Evolutionary conservation across 2,329 filamentous ascomycete genomes (phyloP).

Genomic region (Xylariaceae sp.): DNA sequence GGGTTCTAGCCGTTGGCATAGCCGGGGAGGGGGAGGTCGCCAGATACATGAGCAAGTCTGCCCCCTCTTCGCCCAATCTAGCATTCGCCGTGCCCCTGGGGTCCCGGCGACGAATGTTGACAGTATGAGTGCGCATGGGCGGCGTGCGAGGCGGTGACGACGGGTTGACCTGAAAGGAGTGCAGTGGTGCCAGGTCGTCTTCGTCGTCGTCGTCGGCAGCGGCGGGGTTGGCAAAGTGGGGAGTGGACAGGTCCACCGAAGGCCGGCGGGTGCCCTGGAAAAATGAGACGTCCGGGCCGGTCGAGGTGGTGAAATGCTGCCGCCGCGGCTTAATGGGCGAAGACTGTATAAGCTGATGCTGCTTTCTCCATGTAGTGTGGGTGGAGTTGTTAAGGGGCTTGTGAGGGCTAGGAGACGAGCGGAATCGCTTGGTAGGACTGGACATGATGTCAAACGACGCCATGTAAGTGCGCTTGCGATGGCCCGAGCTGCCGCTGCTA

Average conservation of each 20-base stretch:
- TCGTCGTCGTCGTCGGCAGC: constrained; percentile 59
- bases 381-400: constrained; percentile 49
- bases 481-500: constrained; percentile 62
- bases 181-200: constrained; percentile 71
- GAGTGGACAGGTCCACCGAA: constrained; percentile 57
- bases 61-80: constrained; percentile 74
- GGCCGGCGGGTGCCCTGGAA: constrained; percentile 68
- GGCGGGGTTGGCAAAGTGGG: constrained; percentile 59
- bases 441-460: constrained; percentile 55
- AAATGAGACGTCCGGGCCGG: constrained; percentile 72
- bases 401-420: constrained; percentile 59
- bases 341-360: constrained; percentile 73
- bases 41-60: constrained; percentile 75
- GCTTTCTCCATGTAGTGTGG: constrained; percentile 69
- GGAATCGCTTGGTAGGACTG: constrained; percentile 65
- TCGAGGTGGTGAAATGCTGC: constrained; percentile 67
- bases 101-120: constrained; percentile 44
- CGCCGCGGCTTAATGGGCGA: constrained; percentile 78
- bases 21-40: constrained; percentile 89
- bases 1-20: constrained; percentile 49
- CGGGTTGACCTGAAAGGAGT: constrained; percentile 64
- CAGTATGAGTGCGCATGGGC: constrained; percentile 56
- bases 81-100: constrained; percentile 36
- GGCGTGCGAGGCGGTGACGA: constrained; percentile 86
- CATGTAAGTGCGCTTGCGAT: constrained; percentile 61